Conservation (phyloP, 768 basidiomycete genomes). For the Astraeus odoratus region DNA sequence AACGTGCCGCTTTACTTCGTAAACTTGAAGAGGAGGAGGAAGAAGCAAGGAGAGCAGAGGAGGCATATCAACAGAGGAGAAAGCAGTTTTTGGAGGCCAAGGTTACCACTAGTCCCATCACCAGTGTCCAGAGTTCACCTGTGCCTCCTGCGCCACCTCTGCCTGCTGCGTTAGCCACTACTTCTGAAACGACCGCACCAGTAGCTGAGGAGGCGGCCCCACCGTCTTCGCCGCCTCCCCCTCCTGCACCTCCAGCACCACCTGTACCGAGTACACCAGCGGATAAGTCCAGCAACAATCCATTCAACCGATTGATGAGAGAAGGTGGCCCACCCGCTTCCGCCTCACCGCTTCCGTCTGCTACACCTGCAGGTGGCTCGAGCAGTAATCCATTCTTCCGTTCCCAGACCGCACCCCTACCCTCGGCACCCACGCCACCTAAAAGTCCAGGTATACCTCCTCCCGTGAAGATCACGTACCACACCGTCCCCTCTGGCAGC, state of each 20-base stretch:
- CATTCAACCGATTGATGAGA: conserved; percentile 66
- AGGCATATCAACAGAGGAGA: conserved; percentile 29
- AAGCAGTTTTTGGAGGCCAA: conserved; percentile 34
- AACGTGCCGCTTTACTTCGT: conserved; percentile 59
- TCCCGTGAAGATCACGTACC: conserved; percentile 48
- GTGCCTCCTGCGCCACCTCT: conserved; percentile 31
- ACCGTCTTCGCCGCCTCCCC: conserved; percentile 28
- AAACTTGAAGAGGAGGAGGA: conserved; percentile 65
- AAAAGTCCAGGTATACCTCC: conserved; percentile 33
- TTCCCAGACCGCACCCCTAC: conserved; percentile 35
- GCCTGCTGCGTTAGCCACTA: conserved; percentile 30
- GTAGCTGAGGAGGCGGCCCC: conserved; percentile 23
- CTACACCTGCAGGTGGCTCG: conserved; percentile 33
- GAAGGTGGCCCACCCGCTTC: conserved; percentile 33
- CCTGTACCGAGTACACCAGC: conserved; percentile 22
- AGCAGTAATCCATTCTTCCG: conserved; percentile 76
- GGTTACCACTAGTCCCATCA: conserved; percentile 7
- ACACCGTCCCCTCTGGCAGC: conserved; percentile 50
- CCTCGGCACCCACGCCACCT: conserved; percentile 33
- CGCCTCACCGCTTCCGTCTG: conserved; percentile 7
- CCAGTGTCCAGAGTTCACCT: conserved; percentile 18
- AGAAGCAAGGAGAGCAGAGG: conserved; percentile 43
- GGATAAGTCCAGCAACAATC: conserved; percentile 64
- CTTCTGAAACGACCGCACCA: conserved; percentile 29
- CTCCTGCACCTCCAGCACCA: conserved; percentile 20